Percentiles rank a stretch among this genome's conserved stretches.
These are phyloP conservation scores for Cladosporium sp. DNA, from an alignment of 2,329 filamentous ascomycete species.

Conservation along the genomic window DNA sequence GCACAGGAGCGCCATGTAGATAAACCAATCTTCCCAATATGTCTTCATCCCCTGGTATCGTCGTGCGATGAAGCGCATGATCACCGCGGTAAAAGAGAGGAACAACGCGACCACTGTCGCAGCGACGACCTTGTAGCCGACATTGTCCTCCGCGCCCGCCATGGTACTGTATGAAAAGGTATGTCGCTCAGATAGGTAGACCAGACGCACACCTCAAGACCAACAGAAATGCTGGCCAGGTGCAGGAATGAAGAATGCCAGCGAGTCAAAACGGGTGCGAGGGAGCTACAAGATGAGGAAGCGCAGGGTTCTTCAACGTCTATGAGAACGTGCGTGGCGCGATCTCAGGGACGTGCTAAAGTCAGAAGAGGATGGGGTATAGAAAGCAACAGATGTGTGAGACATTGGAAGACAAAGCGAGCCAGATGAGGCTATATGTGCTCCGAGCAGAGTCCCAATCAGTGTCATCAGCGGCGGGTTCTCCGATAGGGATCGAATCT, in stretches of 20 bases:
- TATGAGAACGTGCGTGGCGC: constrained; percentile 2
- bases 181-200: background rate
- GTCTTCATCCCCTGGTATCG: constrained; percentile 13
- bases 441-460: background rate
- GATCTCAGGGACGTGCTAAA: background rate
- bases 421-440: constrained; percentile 8
- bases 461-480: background rate
- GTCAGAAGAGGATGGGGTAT: background rate
- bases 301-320: constrained; percentile 9
- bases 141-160: background rate
- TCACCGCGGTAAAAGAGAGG: constrained; percentile 12
- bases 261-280: background rate
- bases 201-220: background rate
- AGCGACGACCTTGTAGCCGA: constrained; percentile 11
- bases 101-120: constrained; percentile 14
- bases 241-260: constrained; percentile 13
- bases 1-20: constrained; percentile 14
- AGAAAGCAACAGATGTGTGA: constrained; percentile 4
- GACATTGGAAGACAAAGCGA: background rate
- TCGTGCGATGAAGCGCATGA: constrained; percentile 13
- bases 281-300: constrained; percentile 7
- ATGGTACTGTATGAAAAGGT: constrained; percentile 4
- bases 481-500: background rate
- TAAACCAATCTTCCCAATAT: constrained; percentile 17
- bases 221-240: background rate